These are phyloP conservation scores for Xylariales sp. DNA, from an alignment of 2,329 filamentous ascomycete genomes.

Conservation along the genomic window DNA sequence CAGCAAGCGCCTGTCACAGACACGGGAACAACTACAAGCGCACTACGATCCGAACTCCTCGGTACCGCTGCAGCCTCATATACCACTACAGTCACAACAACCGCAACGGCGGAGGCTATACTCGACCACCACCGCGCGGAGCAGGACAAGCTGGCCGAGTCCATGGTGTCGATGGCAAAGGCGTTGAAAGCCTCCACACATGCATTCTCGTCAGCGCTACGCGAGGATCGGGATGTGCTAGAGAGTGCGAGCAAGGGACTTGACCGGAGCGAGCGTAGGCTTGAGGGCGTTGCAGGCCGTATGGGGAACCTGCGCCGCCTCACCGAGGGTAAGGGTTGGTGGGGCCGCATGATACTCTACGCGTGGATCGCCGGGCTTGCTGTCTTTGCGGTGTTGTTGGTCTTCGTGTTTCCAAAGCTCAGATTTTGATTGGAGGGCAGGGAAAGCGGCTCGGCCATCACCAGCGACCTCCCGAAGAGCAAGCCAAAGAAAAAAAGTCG, in stretches of 20 bases:
- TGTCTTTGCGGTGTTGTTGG: slow-evolving; percentile 80
- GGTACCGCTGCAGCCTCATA: slow-evolving; percentile 52
- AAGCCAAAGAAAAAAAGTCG: background rate
- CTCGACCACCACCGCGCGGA: slow-evolving; percentile 82
- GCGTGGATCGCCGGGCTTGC: slow-evolving; percentile 85
- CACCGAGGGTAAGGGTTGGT: slow-evolving; percentile 91
- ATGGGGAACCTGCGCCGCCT: slow-evolving; percentile 83
- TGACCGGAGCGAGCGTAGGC: slow-evolving; percentile 78
- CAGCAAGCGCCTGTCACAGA: slow-evolving; percentile 26
- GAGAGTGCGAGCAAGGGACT: slow-evolving; percentile 78
- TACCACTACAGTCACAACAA: slow-evolving; percentile 52
- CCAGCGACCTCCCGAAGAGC: background rate
- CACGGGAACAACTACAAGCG: slow-evolving; percentile 36
- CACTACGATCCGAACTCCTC: slow-evolving; percentile 59
- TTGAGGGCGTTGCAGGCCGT: slow-evolving; percentile 79
- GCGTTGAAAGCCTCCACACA: slow-evolving; percentile 81
- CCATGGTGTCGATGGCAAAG: slow-evolving; percentile 82
- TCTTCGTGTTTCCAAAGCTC: slow-evolving; percentile 89
- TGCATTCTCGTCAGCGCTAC: slow-evolving; percentile 77
- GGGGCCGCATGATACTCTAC: slow-evolving; percentile 85
- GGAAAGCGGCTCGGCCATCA: background rate
- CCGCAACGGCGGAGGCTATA: slow-evolving; percentile 73
- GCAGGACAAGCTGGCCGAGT: slow-evolving; percentile 84
- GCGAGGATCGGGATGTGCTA: slow-evolving; percentile 77
- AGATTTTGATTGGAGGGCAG: slow-evolving; percentile 69